These are phyloP conservation scores for Pterocarpus santalinus DNA, from an alignment of 306 rosid species.

Conservation along the genomic window DNA sequence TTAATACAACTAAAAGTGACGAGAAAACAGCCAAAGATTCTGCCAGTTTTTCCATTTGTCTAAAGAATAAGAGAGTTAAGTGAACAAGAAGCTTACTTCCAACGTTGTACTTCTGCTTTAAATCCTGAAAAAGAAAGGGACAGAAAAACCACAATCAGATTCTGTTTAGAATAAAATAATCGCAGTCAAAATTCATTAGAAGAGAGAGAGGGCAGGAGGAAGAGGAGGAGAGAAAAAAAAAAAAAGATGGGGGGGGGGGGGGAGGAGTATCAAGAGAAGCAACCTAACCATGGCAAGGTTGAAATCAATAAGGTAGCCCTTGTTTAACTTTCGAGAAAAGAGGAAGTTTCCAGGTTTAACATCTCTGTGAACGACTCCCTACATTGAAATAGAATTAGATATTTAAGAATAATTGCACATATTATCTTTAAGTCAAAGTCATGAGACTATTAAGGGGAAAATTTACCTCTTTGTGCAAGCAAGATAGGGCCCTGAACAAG, in stretches of 20 bases:
- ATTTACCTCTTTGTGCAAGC: slow-evolving; percentile 86
- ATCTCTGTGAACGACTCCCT: slow-evolving; percentile 90
- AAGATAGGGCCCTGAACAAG: slow-evolving; percentile 82
- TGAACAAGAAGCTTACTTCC: slow-evolving; percentile 62
- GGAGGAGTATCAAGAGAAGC: slow-evolving; percentile 35
- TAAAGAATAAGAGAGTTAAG: slow-evolving; percentile 36
- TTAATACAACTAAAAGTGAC: slow-evolving; percentile 12
- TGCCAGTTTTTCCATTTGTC: slow-evolving; percentile 7
- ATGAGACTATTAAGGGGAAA: slow-evolving; percentile 2
- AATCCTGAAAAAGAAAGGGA: slow-evolving; percentile 57
- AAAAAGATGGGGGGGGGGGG: not conserved
- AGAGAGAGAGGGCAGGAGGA: not conserved
- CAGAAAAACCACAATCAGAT: slow-evolving; percentile 40
- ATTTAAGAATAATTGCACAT: slow-evolving; percentile 24
- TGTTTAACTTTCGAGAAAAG: slow-evolving; percentile 72
- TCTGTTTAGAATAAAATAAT: slow-evolving; percentile 3
- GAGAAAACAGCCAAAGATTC: slow-evolving; percentile 26
- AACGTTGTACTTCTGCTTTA: slow-evolving; percentile 56
- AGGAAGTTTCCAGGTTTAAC: slow-evolving; percentile 97
- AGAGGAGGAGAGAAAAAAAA: not conserved
- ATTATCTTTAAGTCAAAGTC: slow-evolving; percentile 18
- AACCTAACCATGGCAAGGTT: slow-evolving; percentile 84
- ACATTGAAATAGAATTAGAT: slow-evolving; percentile 38
- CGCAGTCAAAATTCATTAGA: slow-evolving; percentile 23
- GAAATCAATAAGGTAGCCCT: slow-evolving; percentile 92